Conservation (phyloP, 257 asterid species). For the Primulina huaijiensis region DNA sequence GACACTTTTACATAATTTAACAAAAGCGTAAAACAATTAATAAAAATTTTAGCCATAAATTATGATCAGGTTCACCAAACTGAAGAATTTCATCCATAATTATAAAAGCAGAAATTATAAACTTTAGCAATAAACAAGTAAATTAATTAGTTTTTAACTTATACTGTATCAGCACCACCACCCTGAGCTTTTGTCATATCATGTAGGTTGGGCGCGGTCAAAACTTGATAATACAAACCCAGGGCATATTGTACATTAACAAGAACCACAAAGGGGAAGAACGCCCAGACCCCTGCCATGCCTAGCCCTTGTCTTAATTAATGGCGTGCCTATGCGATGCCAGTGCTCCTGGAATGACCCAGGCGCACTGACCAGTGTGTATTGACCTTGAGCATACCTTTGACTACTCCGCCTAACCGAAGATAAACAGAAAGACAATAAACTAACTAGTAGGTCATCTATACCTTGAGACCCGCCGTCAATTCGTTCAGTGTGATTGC, state of each 20-base stretch:
- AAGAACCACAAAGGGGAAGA: not conserved
- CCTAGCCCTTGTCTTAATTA: not conserved
- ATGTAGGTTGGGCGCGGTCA: not conserved
- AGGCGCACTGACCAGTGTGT: too few species aligned
- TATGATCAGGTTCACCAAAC: too few species aligned
- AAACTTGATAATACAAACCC: not conserved
- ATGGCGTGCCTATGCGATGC: not conserved
- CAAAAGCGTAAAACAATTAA: too few species aligned
- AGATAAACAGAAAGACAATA: slow-evolving; percentile 20
- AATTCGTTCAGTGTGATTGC: slow-evolving; percentile 83
- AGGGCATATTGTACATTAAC: not conserved
- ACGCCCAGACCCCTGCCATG: not conserved
- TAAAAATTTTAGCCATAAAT: too few species aligned
- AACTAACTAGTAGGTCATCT: slow-evolving; percentile 13
- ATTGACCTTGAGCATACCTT: not conserved
- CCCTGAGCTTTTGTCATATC: not conserved
- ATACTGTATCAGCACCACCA: not conserved
- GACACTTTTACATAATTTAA: too few species aligned
- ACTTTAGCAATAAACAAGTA: too few species aligned
- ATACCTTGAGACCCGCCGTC: slow-evolving; percentile 84
- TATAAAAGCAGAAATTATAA: too few species aligned
- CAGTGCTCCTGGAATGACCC: not conserved
- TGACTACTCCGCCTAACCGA: not conserved
- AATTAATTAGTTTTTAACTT: too few species aligned
- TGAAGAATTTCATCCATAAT: too few species aligned